Evolutionary conservation across 495 filamentous ascomycete genomes (phyloP).

Genomic region (Penicillium nucicola): DNA sequence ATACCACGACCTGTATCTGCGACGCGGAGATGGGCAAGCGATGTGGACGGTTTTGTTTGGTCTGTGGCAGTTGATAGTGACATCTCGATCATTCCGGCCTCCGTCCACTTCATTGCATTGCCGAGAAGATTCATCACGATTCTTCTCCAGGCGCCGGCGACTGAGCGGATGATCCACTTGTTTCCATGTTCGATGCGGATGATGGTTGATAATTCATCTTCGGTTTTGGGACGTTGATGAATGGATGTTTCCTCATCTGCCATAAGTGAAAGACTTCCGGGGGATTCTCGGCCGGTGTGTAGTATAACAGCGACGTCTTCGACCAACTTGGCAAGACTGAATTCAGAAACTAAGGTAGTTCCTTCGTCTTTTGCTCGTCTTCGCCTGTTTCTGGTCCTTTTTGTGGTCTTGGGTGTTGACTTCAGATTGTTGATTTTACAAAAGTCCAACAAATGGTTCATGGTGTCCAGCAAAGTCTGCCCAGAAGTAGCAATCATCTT

Average conservation of each 20-base stretch:
- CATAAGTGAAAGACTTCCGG: not conserved
- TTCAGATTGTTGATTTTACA: slow-evolving; percentile 53
- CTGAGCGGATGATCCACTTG: slow-evolving; percentile 52
- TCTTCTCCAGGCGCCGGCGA: slow-evolving; percentile 61
- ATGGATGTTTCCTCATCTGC: not conserved
- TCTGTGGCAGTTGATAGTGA: slow-evolving; percentile 29
- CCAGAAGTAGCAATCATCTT: slow-evolving; percentile 60
- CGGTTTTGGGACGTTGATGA: too few species aligned
- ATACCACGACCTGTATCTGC: slow-evolving; percentile 70
- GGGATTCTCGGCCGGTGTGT: slow-evolving; percentile 33
- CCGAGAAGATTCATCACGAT: slow-evolving; percentile 72
- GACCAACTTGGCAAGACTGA: slow-evolving; percentile 40
- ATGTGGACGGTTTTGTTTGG: slow-evolving; percentile 6
- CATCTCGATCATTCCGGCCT: slow-evolving; percentile 56
- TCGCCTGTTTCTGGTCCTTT: not conserved
- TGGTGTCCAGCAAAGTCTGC: slow-evolving; percentile 18
- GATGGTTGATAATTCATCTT: slow-evolving; percentile 41
- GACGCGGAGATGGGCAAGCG: slow-evolving; percentile 45
- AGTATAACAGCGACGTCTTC: slow-evolving; percentile 55
- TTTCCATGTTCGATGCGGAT: slow-evolving; percentile 52
- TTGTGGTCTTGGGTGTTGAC: not conserved
- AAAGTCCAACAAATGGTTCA: slow-evolving; percentile 47
- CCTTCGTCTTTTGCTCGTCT: not conserved
- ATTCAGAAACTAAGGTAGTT: slow-evolving; percentile 1
- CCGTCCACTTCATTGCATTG: slow-evolving; percentile 71